Evolutionary conservation across 305 asterid genomes (phyloP), one percentile per base, ranked within the genome.

Genomic region (Fraxinus paxiana): DNA sequence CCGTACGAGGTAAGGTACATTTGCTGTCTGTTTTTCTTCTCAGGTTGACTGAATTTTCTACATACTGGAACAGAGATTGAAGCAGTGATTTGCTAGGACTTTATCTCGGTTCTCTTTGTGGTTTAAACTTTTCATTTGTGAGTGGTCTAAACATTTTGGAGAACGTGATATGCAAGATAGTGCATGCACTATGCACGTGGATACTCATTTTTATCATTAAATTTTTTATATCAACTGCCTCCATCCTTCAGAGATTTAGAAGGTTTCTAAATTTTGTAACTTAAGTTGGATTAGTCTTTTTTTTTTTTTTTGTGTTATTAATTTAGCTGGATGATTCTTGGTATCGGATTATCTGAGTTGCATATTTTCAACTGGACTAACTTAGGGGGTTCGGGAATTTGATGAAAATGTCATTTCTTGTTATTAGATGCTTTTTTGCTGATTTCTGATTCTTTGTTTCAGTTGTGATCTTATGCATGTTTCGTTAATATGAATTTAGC

Each of bases 1-100:
- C 99, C 99, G 26, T 96, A 94, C 83, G 97, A 96, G 99, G 99
- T 96, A 81, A 72, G 81, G 71, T 63, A 69, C n/a, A 24, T 69
- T 69, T 69, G 41, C 20, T 69, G 41, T 69, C 24, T 65, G 9
- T 26, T 65, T 79, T 83, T 81, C 59, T 84, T 73, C 83, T 22
- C 83, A 70, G 43, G 38, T 38, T 73, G 51, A 56, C 41, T 30
- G 74, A 80, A 48, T 70, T 63, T 20, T 51, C 28, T 56, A 51
- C 33, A 79, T 72, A 24, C 43, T 63, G 31, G 65, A 75, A 46
- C 6, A 61, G 72, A 80, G 70, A 51, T 79, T 72, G 56, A 17
- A 30, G 61, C 65, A 77, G 65, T 69, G 26, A 63, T 76, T 59
- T 13, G 75, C 73, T 79, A 28, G 37, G 15, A 67, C 33, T 5